Base-by-base conservation (phyloP, 768 basidiomycete species). In the Asterophora lycoperdoides region DNA sequence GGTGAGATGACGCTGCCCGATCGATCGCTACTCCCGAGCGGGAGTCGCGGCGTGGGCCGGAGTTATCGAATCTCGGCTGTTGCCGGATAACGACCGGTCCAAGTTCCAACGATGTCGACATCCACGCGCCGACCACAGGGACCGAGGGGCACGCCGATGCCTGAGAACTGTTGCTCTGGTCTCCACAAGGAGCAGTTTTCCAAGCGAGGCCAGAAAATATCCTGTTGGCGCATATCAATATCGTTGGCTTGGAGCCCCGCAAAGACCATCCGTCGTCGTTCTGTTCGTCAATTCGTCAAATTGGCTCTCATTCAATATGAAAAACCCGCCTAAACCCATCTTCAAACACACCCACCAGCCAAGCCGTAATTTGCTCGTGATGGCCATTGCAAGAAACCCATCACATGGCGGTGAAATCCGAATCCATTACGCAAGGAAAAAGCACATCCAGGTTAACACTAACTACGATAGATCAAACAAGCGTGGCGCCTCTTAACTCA, bases 401-500 rank as follows among this genome's bases (percentile, higher is more conserved):
- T 40, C 53, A 60, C 52, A 51, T 54, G 55, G 53, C 44, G 49
- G 49, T 37, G 48, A 49, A 44, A 41, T 52, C 52, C 38, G 45
- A 40, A 40, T 11, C 49, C 11, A 37, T 42, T 39, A 41, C 17
- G 41, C 37, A 48, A 48, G 41, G 45, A 38, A 11, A 44, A 49
- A 40, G 41, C 37, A 46, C 46, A 29, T 55, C 28, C 48, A 37
- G 36, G 33, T 38, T 41, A 52, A 54, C 15, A 32, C 18, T 41
- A 52, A 54, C 19, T 14, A 26, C 37, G 38, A 37, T 28, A 34
- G 17, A 8, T 17, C 30, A 32, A 32, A 9, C 19, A 48, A 51
- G 18, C 49, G 36, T 39, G 29, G 30, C 34, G 44, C 36, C 39
- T 32, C 15, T 61, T 62, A 75, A 55, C 63, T 64, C 50, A 75